Percentiles rank a stretch among this genome's conserved stretches.
phyloP scores from a whole-genome alignment of 805 yeast genomes.

The Dipodascus albidus region DNA sequence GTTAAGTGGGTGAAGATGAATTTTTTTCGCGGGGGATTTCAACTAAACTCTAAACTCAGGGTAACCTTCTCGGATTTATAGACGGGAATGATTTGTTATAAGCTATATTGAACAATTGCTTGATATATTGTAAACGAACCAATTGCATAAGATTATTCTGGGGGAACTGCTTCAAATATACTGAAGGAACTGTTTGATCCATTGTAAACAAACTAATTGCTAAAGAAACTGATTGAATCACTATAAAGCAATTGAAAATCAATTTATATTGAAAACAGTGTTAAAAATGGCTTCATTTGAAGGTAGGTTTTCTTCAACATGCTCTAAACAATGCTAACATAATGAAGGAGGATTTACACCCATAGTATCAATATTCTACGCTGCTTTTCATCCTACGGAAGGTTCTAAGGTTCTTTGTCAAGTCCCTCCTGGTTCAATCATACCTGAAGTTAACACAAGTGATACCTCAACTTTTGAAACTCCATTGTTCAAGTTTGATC shows the following conservation, averaged over 20 bases:
- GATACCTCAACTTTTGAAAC: slow-evolving; percentile 28
- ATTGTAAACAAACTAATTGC: not conserved
- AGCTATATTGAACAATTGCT: not conserved
- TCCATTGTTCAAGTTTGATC: slow-evolving; percentile 63
- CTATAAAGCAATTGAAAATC: too few species aligned
- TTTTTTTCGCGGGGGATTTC: not conserved
- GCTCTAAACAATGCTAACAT: slow-evolving; percentile 1
- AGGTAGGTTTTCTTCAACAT: slow-evolving; percentile 4
- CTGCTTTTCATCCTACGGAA: slow-evolving; percentile 90
- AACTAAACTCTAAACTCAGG: not conserved
- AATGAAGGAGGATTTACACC: slow-evolving; percentile 58
- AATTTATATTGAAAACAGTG: too few species aligned
- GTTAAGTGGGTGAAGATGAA: not conserved
- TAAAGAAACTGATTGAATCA: not conserved
- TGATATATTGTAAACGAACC: too few species aligned
- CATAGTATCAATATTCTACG: slow-evolving; percentile 78
- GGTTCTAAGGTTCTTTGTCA: slow-evolving; percentile 89
- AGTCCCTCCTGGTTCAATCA: slow-evolving; percentile 69
- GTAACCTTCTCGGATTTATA: not conserved
- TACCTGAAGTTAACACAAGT: slow-evolving; percentile 22
- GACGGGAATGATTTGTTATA: not conserved
- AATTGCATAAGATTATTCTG: too few species aligned
- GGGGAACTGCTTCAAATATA: too few species aligned
- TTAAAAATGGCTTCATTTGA: slow-evolving; percentile 7
- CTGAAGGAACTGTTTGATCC: too few species aligned